Conservation (phyloP, 2,329 filamentous ascomycete species). For the Coniosporium tulheliwenetii region DNA sequence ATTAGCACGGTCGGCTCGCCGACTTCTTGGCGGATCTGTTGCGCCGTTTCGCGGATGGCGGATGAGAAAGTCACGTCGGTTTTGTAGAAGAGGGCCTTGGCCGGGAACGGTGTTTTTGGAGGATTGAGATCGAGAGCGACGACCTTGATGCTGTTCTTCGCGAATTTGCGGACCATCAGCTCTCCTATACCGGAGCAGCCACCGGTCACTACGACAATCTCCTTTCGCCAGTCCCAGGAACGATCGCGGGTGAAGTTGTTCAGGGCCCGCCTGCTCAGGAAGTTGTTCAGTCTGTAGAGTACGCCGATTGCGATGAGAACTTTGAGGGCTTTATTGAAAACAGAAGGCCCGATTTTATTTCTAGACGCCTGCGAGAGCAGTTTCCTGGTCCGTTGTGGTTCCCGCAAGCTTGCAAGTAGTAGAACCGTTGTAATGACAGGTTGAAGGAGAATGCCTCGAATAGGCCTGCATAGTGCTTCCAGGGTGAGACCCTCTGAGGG, state of each 20-base stretch:
- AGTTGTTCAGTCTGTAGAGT: background rate
- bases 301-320: background rate
- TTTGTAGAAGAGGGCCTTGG: conserved; percentile 24
- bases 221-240: conserved; percentile 41
- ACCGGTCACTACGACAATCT: conserved; percentile 60
- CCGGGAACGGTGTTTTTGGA: conserved; percentile 5
- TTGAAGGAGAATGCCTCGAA: background rate
- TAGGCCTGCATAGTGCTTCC: background rate
- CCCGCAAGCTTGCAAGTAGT: background rate
- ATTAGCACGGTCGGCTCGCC: conserved; percentile 32
- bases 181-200: conserved; percentile 61
- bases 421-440: background rate
- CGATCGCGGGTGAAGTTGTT: background rate
- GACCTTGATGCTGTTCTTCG: conserved; percentile 48
- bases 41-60: conserved; percentile 36
- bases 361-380: background rate
- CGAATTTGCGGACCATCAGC: conserved; percentile 48
- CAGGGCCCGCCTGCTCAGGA: background rate
- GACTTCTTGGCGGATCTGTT: conserved; percentile 26
- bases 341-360: background rate
- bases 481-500: background rate
- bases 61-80: conserved; percentile 36
- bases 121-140: conserved; percentile 49
- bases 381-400: background rate
- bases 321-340: background rate